Conservation (phyloP, 2,329 filamentous ascomycete species). For the Penicillium digitatum region DNA sequence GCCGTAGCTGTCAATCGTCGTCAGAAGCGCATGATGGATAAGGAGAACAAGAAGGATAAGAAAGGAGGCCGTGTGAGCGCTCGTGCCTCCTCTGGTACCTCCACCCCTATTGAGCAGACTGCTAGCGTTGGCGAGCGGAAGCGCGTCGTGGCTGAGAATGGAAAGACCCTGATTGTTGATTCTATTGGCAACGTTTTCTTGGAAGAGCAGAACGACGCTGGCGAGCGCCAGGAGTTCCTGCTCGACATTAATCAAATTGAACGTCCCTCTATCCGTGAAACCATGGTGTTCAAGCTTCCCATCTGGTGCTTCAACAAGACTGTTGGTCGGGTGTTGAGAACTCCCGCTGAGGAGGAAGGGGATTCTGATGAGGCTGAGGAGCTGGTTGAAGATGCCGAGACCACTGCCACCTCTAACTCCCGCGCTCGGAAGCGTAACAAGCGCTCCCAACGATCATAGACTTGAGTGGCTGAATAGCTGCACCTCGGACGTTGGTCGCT, state of each 20-base stretch:
- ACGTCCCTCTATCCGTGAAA: conserved; percentile 73
- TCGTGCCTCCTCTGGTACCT: conserved; percentile 45
- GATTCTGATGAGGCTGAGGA: conserved; percentile 20
- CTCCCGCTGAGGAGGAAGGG: conserved; percentile 20
- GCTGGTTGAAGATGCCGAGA: conserved; percentile 23
- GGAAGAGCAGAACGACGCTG: conserved; percentile 87
- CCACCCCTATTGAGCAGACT: conserved; percentile 51
- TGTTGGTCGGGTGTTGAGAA: conserved; percentile 29
- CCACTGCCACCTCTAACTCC: conserved; percentile 23
- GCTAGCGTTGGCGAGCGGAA: conserved; percentile 72
- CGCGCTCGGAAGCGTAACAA: conserved; percentile 28
- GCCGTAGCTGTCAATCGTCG: conserved; percentile 70
- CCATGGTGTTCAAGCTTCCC: conserved; percentile 75
- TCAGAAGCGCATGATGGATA: conserved; percentile 84
- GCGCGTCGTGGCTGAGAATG: conserved; percentile 87
- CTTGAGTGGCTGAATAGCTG: neutral
- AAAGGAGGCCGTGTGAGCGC: conserved; percentile 43
- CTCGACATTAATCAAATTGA: conserved; percentile 84
- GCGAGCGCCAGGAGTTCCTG: conserved; percentile 74
- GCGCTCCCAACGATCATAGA: conserved; percentile 30
- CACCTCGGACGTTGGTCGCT: neutral
- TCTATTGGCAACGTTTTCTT: conserved; percentile 87
- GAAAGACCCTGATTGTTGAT: conserved; percentile 91
- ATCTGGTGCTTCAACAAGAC: conserved; percentile 62
- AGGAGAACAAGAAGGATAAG: conserved; percentile 66